Percentiles rank a stretch among this genome's conserved stretches.
These are phyloP conservation scores for Coffea humblotiana DNA, from an alignment of 305 asterid species.

Conservation along the genomic window DNA sequence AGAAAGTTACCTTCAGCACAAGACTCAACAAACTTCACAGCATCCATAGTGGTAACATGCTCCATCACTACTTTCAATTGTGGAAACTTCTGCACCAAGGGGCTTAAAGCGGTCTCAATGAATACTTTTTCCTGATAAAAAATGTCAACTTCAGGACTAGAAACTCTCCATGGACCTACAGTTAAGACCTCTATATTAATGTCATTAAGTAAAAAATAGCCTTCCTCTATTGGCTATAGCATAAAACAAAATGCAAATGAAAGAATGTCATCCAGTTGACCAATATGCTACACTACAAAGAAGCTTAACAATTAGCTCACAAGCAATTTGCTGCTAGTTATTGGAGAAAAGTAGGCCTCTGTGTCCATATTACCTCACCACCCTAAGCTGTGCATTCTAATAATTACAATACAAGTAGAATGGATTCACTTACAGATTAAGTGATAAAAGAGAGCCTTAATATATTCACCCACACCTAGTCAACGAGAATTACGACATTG, in stretches of 20 bases:
- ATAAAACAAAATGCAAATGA: not conserved
- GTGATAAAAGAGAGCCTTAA: not conserved
- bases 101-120: slow-evolving; percentile 67
- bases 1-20: slow-evolving; percentile 55
- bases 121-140: slow-evolving; percentile 92
- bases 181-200: slow-evolving; percentile 9
- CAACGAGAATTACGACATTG: not conserved
- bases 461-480: not conserved
- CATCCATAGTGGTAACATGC: slow-evolving; percentile 89
- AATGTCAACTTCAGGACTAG: slow-evolving; percentile 74
- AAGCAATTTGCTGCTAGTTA: not conserved
- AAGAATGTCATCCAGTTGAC: not conserved
- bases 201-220: not conserved
- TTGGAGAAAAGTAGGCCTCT: not conserved
- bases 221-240: too few relatives aligned
- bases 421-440: not conserved
- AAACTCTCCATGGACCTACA: slow-evolving; percentile 95
- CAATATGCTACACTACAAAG: not conserved
- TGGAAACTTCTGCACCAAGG: slow-evolving; percentile 69
- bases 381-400: not conserved
- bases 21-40: slow-evolving; percentile 74
- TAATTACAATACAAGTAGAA: not conserved
- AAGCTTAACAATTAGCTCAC: not conserved
- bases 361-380: not conserved
- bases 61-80: slow-evolving; percentile 87